Evolutionary conservation across 2,329 filamentous ascomycete genomes (phyloP).

Genomic region (Huntiella omanensis): DNA sequence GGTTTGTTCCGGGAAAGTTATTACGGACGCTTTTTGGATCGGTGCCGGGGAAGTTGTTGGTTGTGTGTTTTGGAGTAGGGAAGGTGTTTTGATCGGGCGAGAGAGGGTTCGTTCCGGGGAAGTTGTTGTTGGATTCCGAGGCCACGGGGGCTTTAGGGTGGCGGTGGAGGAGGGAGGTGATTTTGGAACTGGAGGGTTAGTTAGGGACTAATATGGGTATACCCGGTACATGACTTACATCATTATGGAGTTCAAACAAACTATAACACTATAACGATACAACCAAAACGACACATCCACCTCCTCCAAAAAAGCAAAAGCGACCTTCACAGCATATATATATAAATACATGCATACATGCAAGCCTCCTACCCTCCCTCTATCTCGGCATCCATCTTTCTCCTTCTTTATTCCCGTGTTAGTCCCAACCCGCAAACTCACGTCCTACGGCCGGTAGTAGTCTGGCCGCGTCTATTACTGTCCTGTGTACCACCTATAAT

Average conservation of each 20-base stretch:
- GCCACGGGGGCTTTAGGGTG: background rate
- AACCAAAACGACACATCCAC: no score
- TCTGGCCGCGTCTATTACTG: no score
- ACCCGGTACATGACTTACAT: conserved; percentile 4
- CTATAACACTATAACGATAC: no score
- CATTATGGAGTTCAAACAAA: background rate
- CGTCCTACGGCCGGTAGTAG: no score
- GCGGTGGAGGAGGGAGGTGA: background rate
- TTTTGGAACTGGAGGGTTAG: background rate
- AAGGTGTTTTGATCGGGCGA: background rate
- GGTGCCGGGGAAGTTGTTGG: conserved; percentile 9
- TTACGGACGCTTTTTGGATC: conserved; percentile 7
- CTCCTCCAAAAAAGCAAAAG: no score
- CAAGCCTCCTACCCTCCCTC: no score
- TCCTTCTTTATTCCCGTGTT: no score
- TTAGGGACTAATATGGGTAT: background rate
- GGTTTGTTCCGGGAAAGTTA: conserved; percentile 7
- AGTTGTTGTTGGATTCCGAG: conserved; percentile 12
- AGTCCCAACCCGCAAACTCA: no score
- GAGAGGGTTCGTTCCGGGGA: conserved; percentile 11
- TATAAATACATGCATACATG: no score
- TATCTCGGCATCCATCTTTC: no score
- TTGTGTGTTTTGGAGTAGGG: background rate
- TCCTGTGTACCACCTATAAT: no score
- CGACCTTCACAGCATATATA: no score